phyloP scores from a whole-genome alignment of 805 yeast genomes.

The Nakazawaea populi region DNA sequence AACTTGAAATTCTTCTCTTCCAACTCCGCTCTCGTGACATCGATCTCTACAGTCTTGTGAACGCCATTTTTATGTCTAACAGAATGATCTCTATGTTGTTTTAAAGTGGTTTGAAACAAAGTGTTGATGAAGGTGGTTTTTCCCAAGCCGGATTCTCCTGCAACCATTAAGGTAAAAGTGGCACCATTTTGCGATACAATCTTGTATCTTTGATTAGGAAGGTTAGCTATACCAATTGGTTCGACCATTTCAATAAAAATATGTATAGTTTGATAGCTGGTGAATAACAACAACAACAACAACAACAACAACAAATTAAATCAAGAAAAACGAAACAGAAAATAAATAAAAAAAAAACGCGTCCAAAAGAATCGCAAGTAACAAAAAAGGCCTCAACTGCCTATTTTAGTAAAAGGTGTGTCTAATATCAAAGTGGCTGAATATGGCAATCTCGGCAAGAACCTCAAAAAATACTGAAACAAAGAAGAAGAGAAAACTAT shows the following conservation, averaged over 20 bases:
- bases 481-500: too few species aligned
- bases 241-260: slow-evolving; percentile 24
- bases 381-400: neutral
- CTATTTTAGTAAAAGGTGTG: neutral
- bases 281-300: neutral
- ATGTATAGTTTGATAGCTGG: too few species aligned
- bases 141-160: slow-evolving; percentile 91
- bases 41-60: slow-evolving; percentile 71
- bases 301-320: neutral
- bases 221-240: slow-evolving; percentile 63
- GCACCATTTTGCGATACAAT: slow-evolving; percentile 73
- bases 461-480: neutral
- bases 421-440: neutral
- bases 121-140: slow-evolving; percentile 90
- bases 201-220: slow-evolving; percentile 77
- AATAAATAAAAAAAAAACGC: neutral
- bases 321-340: neutral
- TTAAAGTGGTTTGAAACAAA: slow-evolving; percentile 68
- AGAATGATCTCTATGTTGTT: slow-evolving; percentile 49
- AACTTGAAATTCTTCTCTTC: slow-evolving; percentile 81
- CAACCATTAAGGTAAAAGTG: slow-evolving; percentile 73
- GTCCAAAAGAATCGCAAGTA: neutral
- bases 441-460: neutral
- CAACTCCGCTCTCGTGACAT: slow-evolving; percentile 69
- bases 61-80: slow-evolving; percentile 55